A percentile compares a stretch with the other conserved stretches of the same genome.
phyloP scores from a whole-genome alignment of 176 grass and related monocot genomes.

The Zoysia japonica region DNA sequence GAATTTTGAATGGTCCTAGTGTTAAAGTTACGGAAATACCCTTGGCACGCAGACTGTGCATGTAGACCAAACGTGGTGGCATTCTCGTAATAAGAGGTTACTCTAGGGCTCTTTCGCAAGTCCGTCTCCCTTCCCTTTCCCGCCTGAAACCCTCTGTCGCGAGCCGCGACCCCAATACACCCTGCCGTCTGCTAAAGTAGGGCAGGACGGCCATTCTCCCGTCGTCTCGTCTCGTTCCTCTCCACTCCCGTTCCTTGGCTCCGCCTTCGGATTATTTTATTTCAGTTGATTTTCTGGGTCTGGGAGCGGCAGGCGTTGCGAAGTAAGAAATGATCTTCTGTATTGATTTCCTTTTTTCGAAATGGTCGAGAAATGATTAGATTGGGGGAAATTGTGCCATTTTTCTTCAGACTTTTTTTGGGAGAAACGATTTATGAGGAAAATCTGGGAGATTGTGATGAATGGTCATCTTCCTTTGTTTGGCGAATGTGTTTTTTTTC shows the following conservation, averaged over 20 bases:
- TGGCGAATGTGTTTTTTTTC: neutral
- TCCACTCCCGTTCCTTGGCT: neutral
- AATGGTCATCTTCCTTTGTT: neutral
- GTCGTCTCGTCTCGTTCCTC: neutral
- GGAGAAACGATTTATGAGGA: neutral
- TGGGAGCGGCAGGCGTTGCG: too few species aligned
- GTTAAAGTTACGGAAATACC: neutral
- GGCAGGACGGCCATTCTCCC: neutral
- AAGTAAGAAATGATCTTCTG: slow-evolving; percentile 6
- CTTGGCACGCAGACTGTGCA: neutral
- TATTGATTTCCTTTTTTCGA: neutral
- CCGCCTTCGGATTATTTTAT: neutral
- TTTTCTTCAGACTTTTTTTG: neutral
- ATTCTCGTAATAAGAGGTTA: neutral
- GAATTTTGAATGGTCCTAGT: neutral
- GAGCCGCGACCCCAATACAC: neutral
- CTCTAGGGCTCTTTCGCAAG: neutral
- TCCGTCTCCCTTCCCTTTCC: slow-evolving; percentile 42
- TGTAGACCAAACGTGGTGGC: neutral
- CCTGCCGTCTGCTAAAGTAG: slow-evolving; percentile 16
- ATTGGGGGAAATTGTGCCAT: neutral
- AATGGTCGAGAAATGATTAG: neutral
- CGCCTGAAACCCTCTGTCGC: slow-evolving; percentile 49
- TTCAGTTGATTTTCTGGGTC: neutral
- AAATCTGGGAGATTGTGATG: neutral